Conservation (phyloP, 768 basidiomycete species). For the Mycena pura region DNA sequence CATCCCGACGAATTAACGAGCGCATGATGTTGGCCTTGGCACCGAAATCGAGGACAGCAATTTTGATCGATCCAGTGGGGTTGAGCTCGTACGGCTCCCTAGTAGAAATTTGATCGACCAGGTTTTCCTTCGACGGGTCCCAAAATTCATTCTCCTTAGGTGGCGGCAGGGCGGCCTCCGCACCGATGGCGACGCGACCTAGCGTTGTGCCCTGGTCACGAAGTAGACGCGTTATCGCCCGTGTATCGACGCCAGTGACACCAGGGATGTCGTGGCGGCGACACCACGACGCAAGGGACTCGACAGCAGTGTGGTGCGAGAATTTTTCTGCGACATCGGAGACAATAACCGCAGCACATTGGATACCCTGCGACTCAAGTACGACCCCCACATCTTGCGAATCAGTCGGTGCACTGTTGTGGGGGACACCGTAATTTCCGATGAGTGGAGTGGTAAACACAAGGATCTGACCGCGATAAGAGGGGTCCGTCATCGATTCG, state of each 20-base stretch:
- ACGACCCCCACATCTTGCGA: slow-evolving; percentile 82
- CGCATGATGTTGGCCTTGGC: slow-evolving; percentile 97
- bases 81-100: slow-evolving; percentile 86
- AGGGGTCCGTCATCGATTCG: slow-evolving; percentile 99
- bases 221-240: slow-evolving; percentile 91
- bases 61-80: slow-evolving; percentile 83
- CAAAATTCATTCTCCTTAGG: slow-evolving; percentile 81
- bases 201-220: slow-evolving; percentile 98
- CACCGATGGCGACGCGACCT: slow-evolving; percentile 86
- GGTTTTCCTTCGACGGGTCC: slow-evolving; percentile 92
- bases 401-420: slow-evolving; percentile 75
- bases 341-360: slow-evolving; percentile 92
- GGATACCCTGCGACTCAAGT: slow-evolving; percentile 88
- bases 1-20: slow-evolving; percentile 88
- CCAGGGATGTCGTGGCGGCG: slow-evolving; percentile 87
- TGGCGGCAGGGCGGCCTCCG: slow-evolving; percentile 63
- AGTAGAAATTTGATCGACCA: slow-evolving; percentile 93
- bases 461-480: slow-evolving; percentile 96
- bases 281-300: slow-evolving; percentile 95
- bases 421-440: slow-evolving; percentile 97
- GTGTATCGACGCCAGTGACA: slow-evolving; percentile 96
- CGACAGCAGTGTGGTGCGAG: slow-evolving; percentile 93
- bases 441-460: slow-evolving; percentile 99
- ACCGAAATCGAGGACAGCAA: slow-evolving; percentile 97
- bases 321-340: slow-evolving; percentile 94